phyloP scores from a whole-genome alignment of 495 filamentous ascomycete species.

The Staphylotrichum longicolle region DNA sequence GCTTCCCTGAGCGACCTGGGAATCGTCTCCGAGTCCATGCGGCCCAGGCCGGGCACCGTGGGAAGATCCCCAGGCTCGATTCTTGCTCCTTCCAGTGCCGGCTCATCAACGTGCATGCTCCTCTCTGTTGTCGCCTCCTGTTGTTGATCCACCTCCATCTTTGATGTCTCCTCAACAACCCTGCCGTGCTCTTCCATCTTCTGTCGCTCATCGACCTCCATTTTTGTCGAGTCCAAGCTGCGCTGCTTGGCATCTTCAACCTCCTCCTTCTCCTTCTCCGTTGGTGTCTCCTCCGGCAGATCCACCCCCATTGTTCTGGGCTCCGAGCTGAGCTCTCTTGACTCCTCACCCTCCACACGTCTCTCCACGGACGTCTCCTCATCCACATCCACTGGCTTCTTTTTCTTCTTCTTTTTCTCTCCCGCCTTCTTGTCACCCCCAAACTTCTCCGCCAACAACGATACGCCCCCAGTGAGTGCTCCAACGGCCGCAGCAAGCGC shows the following conservation, averaged over 20 bases:
- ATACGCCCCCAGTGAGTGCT: slow-evolving; percentile 31
- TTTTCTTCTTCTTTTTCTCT: slow-evolving; percentile 20
- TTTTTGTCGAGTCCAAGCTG: not conserved
- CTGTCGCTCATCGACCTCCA: not conserved
- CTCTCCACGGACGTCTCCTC: not conserved
- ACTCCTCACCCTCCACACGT: slow-evolving; percentile 1
- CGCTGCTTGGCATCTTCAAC: not conserved
- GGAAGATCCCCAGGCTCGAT: not conserved
- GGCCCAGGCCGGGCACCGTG: slow-evolving; percentile 22
- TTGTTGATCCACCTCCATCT: not conserved
- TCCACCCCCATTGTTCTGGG: not conserved
- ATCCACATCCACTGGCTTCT: not conserved
- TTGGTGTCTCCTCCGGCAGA: too few species aligned
- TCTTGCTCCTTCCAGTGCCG: slow-evolving; percentile 1
- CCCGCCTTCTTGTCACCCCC: slow-evolving; percentile 27
- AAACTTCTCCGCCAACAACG: slow-evolving; percentile 31
- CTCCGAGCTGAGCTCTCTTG: not conserved
- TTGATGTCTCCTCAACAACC: not conserved
- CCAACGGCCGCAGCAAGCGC: slow-evolving; percentile 26
- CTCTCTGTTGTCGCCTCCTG: not conserved
- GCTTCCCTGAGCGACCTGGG: slow-evolving; percentile 30
- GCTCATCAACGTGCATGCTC: slow-evolving; percentile 3
- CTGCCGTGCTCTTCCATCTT: not conserved
- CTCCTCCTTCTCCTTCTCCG: too few species aligned
- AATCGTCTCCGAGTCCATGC: slow-evolving; percentile 39